Evolutionary conservation across 2,329 filamentous ascomycete species (phyloP).

Genomic region (Phaeosphaeria sp.): DNA sequence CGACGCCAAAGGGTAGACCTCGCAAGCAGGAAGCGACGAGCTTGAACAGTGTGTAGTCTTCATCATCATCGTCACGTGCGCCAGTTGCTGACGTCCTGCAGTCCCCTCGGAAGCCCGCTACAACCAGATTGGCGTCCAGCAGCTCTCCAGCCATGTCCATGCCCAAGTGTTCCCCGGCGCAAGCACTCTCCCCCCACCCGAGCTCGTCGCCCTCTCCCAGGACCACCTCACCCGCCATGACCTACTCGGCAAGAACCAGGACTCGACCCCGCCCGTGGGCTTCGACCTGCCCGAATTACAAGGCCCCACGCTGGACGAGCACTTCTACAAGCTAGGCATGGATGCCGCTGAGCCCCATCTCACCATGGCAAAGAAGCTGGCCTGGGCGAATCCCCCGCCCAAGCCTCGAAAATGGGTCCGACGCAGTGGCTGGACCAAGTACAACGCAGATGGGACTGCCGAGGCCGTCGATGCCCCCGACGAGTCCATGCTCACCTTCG

Average conservation of each 20-base stretch:
- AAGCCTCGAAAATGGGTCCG: conserved; percentile 76
- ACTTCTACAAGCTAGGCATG: conserved; percentile 86
- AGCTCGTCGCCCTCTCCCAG: conserved; percentile 79
- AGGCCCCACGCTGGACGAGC: conserved; percentile 85
- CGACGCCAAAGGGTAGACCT: conserved; percentile 8
- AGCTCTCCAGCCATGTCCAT: conserved; percentile 84
- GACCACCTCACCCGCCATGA: conserved; percentile 87
- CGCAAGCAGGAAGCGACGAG: conserved; percentile 11
- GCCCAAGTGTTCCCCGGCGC: conserved; percentile 77
- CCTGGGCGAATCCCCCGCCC: conserved; percentile 63
- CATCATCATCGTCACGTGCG: too few relatives aligned
- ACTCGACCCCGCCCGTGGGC: conserved; percentile 73
- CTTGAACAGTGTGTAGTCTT: conserved; percentile 28
- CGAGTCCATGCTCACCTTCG: conserved; percentile 85
- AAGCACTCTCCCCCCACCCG: conserved; percentile 62
- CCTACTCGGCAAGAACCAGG: conserved; percentile 87
- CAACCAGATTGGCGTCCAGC: conserved; percentile 94
- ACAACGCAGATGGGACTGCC: conserved; percentile 74
- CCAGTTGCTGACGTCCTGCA: conserved; percentile 10
- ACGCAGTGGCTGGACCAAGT: conserved; percentile 93
- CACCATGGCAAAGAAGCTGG: conserved; percentile 75
- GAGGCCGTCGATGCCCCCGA: conserved; percentile 78
- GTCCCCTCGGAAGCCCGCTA: conserved; percentile 68
- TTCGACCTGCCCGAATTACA: conserved; percentile 85
- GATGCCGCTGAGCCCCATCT: conserved; percentile 89